Percentiles rank a stretch among this genome's conserved stretches.
Evolutionary conservation across 2,329 filamentous ascomycete genomes (phyloP).

Genomic region (Aspergillus sp.): DNA sequence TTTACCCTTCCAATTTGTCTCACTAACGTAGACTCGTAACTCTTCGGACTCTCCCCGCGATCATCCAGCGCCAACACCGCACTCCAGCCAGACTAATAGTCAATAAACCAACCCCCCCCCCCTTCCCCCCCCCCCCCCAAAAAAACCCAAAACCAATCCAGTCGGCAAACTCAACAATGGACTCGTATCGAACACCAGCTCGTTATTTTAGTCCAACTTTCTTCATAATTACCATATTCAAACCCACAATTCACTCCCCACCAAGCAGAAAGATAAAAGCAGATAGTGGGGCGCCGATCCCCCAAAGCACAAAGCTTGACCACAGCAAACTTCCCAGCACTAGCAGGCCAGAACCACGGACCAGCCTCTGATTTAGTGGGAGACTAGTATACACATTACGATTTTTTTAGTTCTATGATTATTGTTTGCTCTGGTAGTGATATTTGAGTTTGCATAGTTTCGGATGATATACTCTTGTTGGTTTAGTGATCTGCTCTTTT

Average conservation of each 20-base stretch:
- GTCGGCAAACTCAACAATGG: too few species aligned
- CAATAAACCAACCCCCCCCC: too few species aligned
- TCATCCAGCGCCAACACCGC: background rate
- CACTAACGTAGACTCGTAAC: background rate
- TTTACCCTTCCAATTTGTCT: background rate
- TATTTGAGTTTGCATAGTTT: background rate
- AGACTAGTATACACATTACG: too few species aligned
- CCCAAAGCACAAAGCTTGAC: background rate
- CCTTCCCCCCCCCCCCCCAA: too few species aligned
- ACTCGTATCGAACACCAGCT: too few species aligned
- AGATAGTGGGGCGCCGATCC: background rate
- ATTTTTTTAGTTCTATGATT: too few species aligned
- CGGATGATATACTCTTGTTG: background rate
- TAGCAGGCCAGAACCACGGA: background rate
- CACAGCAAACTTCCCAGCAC: background rate
- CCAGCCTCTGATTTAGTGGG: background rate
- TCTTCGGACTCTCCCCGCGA: background rate
- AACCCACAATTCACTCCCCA: too few species aligned
- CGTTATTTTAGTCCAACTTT: too few species aligned
- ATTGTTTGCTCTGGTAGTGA: background rate
- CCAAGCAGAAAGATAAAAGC: too few species aligned
- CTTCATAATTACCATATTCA: too few species aligned
- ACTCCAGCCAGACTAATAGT: too few species aligned
- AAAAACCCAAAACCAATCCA: too few species aligned
- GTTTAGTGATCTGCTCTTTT: background rate